phyloP scores from a whole-genome alignment of 2,329 filamentous ascomycete species.

The Rutstroemia sp. region DNA sequence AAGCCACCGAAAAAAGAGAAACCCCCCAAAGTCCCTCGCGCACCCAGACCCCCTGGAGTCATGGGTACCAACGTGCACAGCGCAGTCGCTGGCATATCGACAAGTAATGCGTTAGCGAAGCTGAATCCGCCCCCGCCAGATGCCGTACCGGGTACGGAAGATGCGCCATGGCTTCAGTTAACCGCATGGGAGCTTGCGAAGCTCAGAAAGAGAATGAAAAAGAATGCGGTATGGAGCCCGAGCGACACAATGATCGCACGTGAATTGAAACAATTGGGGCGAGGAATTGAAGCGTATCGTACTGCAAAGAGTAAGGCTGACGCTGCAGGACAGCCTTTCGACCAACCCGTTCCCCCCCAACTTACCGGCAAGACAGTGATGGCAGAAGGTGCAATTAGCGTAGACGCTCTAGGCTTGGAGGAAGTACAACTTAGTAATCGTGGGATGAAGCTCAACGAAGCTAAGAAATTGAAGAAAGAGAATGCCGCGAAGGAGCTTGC shows the following conservation, averaged over 20 bases:
- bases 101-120: conserved; percentile 29
- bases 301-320: conserved; percentile 58
- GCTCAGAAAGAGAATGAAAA: conserved; percentile 82
- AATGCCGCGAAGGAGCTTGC: conserved; percentile 64
- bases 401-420: conserved; percentile 43
- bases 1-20: conserved; percentile 20
- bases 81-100: conserved; percentile 31
- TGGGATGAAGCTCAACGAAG: conserved; percentile 72
- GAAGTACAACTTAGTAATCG: conserved; percentile 61
- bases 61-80: conserved; percentile 32
- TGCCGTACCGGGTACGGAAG: conserved; percentile 48
- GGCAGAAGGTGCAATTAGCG: conserved; percentile 52
- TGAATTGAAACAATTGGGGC: conserved; percentile 64
- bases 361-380: conserved; percentile 36
- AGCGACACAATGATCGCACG: conserved; percentile 81
- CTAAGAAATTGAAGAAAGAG: conserved; percentile 69
- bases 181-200: conserved; percentile 59
- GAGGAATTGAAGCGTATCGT: conserved; percentile 55
- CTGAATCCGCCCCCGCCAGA: conserved; percentile 53
- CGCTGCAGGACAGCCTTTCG: conserved; percentile 56
- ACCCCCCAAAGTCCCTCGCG: conserved; percentile 22
- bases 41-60: conserved; percentile 26
- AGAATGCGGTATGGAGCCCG: conserved; percentile 79
- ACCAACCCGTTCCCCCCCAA: conserved; percentile 31
- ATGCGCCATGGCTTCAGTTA: conserved; percentile 59